Evolutionary conservation across 1,139 yeast species (phyloP), one percentile per base, ranked within the genome.

Genomic region (Zygoascus sp.): DNA sequence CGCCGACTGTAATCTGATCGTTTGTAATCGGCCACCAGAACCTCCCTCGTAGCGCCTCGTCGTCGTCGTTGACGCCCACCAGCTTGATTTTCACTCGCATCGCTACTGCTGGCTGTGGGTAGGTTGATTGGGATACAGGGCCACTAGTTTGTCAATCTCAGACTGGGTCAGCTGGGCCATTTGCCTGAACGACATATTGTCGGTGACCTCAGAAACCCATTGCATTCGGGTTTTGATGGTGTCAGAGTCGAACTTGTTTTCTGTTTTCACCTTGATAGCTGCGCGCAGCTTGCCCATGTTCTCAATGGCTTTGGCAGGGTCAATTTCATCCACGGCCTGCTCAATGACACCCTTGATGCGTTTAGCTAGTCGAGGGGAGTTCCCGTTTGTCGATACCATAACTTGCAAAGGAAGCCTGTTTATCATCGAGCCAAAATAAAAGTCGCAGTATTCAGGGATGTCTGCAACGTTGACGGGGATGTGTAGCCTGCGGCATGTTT

Each of bases 381-480:
- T 79, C 7, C 95, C 95, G 60, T 85, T 85, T 17, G 95, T 85
- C 28, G 88, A 80, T 8, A 87, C 83, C 89, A 87, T 83, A 28
- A 87, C 76, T 60, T 85, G 95, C 44, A 87, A 68, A 21, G 81
- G 80, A n/a, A 89, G 95, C 52, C 78, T 79, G 58, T 85, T 76
- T 60, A 80, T 80, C 73, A 83, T 81, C 22, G 90, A 79, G 1
- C 95, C 95, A 64, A 86, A 87, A 67, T 85, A 87, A 63, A 85
- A 87, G 63, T 87, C 96, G 67, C 96, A 87, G 52, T 81, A 68
- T 13, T 78, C 76, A 1, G 95, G 95, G 53, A 84, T 84, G 62
- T 87, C 96, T 2, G 95, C 95, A 38, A 86, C 83, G 61, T 87
- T 87, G 30, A 84, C 89, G 15, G 87, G 86, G 45, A 86, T 64